These are phyloP conservation scores for Ziziphus jujuba DNA, from an alignment of 306 rosid genomes.

Conservation along the genomic window DNA sequence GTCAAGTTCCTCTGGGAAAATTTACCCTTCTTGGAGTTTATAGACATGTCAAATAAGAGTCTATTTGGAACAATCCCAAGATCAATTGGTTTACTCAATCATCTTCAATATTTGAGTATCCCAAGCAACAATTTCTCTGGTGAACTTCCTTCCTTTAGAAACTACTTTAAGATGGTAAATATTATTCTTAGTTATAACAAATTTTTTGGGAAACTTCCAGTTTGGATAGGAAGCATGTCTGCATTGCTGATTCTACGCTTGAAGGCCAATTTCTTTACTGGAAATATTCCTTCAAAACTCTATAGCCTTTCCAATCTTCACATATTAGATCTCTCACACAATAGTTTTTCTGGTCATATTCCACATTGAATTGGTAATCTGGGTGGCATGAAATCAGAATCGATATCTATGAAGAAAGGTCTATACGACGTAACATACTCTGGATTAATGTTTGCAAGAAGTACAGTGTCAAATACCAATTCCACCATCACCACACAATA, in stretches of 20 bases:
- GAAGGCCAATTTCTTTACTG: neutral
- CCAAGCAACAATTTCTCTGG: constrained; percentile 17
- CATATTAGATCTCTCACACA: neutral
- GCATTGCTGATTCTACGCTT: neutral
- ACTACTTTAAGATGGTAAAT: neutral
- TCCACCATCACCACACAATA: neutral
- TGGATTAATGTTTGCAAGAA: too few species aligned
- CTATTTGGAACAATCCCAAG: constrained; percentile 23
- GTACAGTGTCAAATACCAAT: neutral
- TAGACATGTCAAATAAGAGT: constrained; percentile 9
- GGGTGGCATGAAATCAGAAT: neutral
- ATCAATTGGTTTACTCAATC: neutral
- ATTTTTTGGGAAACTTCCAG: neutral
- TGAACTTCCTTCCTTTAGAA: constrained; percentile 14
- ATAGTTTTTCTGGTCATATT: neutral
- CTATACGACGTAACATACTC: too few species aligned
- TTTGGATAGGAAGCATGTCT: neutral
- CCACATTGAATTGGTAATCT: neutral
- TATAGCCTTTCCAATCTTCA: neutral
- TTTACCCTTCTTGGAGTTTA: neutral
- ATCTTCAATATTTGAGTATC: neutral
- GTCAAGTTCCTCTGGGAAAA: constrained; percentile 19
- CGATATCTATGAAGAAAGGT: too few species aligned
- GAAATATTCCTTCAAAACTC: neutral
- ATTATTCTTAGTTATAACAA: constrained; percentile 27